These are phyloP conservation scores for Thelonectria discophora DNA, from an alignment of 2,329 filamentous ascomycete species.

Conservation along the genomic window DNA sequence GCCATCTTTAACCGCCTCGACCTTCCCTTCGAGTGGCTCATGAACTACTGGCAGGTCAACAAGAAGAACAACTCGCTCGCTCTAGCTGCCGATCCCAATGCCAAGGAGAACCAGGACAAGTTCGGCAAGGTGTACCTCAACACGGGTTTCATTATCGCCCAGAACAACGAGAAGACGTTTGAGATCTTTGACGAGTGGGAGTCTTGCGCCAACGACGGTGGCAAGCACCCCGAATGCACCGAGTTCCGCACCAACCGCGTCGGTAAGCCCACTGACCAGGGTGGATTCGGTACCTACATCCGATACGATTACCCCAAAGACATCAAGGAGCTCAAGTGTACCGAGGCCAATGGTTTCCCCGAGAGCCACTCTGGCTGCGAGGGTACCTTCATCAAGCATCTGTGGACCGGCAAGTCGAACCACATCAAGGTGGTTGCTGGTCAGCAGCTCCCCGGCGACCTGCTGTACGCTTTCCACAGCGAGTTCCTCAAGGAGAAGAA, in stretches of 20 bases:
- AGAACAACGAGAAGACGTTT: conserved; percentile 58
- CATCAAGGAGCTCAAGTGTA: conserved; percentile 52
- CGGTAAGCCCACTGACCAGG: conserved; percentile 54
- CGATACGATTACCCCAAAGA: conserved; percentile 54
- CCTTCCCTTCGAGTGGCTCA: conserved; percentile 56
- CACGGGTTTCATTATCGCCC: conserved; percentile 63
- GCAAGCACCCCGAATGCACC: conserved; percentile 50
- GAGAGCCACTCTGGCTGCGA: conserved; percentile 50
- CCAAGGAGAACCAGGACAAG: conserved; percentile 51
- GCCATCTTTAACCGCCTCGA: conserved; percentile 55
- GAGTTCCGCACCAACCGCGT: conserved; percentile 49
- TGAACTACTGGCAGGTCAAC: conserved; percentile 57
- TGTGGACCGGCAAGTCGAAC: conserved; percentile 54
- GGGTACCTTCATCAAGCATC: conserved; percentile 54
- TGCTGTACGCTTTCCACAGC: conserved; percentile 49
- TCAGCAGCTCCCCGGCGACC: conserved; percentile 49
- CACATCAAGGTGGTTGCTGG: conserved; percentile 52
- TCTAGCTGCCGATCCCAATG: conserved; percentile 51
- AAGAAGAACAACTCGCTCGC: conserved; percentile 52
- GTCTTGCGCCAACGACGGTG: conserved; percentile 51
- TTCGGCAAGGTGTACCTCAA: conserved; percentile 56
- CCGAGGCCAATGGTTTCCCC: conserved; percentile 55
- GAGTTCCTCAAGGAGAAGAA: conserved; percentile 47
- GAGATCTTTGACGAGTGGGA: conserved; percentile 60
- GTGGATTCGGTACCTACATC: conserved; percentile 55